Base-by-base conservation (phyloP, 768 basidiomycete species). In the Phaffia tasmanica region DNA sequence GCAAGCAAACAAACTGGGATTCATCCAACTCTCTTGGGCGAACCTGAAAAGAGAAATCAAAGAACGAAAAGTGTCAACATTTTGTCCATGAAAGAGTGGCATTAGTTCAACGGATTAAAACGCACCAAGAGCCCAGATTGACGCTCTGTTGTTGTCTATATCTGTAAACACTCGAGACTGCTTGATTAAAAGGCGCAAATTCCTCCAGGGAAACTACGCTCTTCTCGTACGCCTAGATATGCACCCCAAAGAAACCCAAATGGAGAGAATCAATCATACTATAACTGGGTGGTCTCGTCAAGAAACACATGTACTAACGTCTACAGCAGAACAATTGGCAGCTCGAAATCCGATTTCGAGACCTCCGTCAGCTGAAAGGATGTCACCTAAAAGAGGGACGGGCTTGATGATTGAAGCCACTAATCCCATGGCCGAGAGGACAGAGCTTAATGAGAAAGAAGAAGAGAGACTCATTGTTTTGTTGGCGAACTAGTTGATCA, bases 1-100 rank as follows among this genome's bases (percentile, higher is more conserved):
- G 64, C 84, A 84, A 4, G 72, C 70, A 72, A 86, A 87, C 32
- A 85, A 64, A 42, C 84, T 84, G 3, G 85, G 84, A 1, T 82
- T 82, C 83, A 88, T 86, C 86, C 86, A 88, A 25, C 80, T 76
- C 74, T 88, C 86, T 65, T 84, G 82, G 7, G 86, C 84, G 72
- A 87, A 86, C 57, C 19, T 70, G 18, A 64, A 54, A n/a, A 11
- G 35, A 11, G 35, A 42, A 4, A 42, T 11, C 35, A 42, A 42
- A 42, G 11, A 11, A 42, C 11, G 35, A 42, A 42, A 42, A 11
- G 11, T 42, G 11, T 42, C 11, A 42, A 42, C 11, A 5, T 42
- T 11, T 11, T 42, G 35, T 42, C 11, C 35, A 5, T 42, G 35
- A 11, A 42, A 42, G 11, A 42, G 4, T 11, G 35, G n/a, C n/a